Percentiles rank a stretch among this genome's conserved stretches.
Conservation (phyloP, 2,329 filamentous ascomycete genomes). For the Coleophoma crateriformis region DNA sequence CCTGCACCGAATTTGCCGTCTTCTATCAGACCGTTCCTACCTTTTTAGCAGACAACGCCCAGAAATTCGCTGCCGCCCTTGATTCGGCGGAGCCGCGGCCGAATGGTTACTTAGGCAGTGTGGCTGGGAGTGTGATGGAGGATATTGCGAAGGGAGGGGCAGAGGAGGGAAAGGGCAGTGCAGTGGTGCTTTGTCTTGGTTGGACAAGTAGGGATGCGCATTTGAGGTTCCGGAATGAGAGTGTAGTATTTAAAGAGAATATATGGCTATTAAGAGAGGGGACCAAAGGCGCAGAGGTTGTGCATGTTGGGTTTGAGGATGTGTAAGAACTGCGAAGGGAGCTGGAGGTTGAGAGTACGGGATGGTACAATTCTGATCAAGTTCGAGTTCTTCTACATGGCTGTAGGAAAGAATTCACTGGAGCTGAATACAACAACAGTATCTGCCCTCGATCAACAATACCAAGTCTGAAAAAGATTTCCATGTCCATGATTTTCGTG, state of each 20-base stretch:
- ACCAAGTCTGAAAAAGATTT: too few species aligned
- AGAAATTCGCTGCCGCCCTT: not conserved
- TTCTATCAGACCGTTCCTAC: not conserved
- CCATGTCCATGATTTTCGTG: too few species aligned
- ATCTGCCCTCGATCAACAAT: too few species aligned
- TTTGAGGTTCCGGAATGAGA: slow-evolving; percentile 1
- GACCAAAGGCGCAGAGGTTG: not conserved
- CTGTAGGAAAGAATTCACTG: too few species aligned
- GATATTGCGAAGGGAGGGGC: not conserved
- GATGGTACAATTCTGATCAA: too few species aligned
- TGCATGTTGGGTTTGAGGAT: not conserved
- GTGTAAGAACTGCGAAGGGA: not conserved
- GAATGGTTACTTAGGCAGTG: not conserved
- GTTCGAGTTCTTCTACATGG: too few species aligned
- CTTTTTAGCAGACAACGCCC: not conserved
- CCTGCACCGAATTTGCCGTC: not conserved
- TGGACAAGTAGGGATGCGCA: slow-evolving; percentile 4
- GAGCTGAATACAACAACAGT: too few species aligned
- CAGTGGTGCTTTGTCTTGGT: slow-evolving; percentile 2
- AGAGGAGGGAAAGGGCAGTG: not conserved
- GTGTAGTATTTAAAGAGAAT: not conserved
- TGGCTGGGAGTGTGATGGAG: slow-evolving; percentile 2
- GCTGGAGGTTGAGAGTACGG: too few species aligned
- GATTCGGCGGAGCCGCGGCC: not conserved
- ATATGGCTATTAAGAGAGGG: not conserved